These are phyloP conservation scores for Lodderomyces margitis DNA, from an alignment of 1,139 yeast genomes.

Conservation along the genomic window DNA sequence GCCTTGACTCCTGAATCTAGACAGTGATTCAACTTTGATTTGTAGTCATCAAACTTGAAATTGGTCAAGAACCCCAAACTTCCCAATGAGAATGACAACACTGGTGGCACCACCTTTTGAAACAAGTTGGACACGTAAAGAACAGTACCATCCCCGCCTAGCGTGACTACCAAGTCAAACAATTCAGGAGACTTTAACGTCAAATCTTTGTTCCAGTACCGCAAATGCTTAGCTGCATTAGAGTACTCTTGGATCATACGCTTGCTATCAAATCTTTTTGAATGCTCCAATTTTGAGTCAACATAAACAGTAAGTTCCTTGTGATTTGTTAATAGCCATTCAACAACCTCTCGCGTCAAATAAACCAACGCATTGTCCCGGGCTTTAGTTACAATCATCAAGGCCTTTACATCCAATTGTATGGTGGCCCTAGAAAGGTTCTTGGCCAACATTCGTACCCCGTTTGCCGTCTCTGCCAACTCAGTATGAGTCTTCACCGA, in stretches of 20 bases:
- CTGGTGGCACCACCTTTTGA: constrained; percentile 83
- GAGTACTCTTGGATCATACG: constrained; percentile 41
- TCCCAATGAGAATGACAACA: constrained; percentile 78
- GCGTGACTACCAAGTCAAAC: constrained; percentile 73
- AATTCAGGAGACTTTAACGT: constrained; percentile 55
- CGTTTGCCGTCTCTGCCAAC: constrained; percentile 81
- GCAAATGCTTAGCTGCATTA: constrained; percentile 41
- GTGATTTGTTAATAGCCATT: constrained; percentile 59
- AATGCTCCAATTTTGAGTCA: constrained; percentile 59
- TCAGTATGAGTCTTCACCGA: constrained; percentile 67
- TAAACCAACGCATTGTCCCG: constrained; percentile 74
- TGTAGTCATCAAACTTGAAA: constrained; percentile 69
- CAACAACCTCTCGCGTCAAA: constrained; percentile 73
- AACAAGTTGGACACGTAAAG: constrained; percentile 75
- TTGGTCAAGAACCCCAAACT: constrained; percentile 81
- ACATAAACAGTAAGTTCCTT: constrained; percentile 63
- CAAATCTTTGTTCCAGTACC: constrained; percentile 66
- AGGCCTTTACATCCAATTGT: constrained; percentile 63
- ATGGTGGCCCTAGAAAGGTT: constrained; percentile 74
- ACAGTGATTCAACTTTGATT: constrained; percentile 53
- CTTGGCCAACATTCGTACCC: constrained; percentile 76
- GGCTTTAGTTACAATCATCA: constrained; percentile 83
- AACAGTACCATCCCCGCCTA: constrained; percentile 93
- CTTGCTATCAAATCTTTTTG: constrained; percentile 59
- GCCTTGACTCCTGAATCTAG: constrained; percentile 72